Evolutionary conservation across 768 basidiomycete genomes (phyloP), one percentile per base, ranked within the genome.

Genomic region (Naematelia encephala): DNA sequence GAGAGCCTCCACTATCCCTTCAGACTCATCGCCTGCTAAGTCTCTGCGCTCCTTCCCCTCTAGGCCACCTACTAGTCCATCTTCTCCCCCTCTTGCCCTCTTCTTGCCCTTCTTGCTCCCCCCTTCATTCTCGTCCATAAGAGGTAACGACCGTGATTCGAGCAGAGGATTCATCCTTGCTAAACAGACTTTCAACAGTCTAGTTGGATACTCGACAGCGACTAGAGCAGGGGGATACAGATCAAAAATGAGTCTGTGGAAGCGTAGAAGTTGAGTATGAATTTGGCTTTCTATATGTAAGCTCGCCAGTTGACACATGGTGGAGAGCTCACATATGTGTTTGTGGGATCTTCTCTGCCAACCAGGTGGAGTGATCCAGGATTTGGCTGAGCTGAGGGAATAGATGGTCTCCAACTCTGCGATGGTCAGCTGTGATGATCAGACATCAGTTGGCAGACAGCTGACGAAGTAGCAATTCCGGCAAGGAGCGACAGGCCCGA

Each of bases 31-130:
- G 8, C 16, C 34, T 57, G 22, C 69, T 27, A 13, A 22, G 44
- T 43, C 61, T 59, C 3, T 28, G 19, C 53, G 59, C 5, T 59
- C 64, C 25, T 69, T 44, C 5, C 75, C 75, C 47, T 74, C 73
- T 19, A 77, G 48, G 2, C 63, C 62, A 42, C 65, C 72, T 1
- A 77, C 63, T 49, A 77, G 54, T 1, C 70, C 67, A 58, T 77
- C 75, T 45, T 77, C 75, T 5, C 58, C 70, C 0, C 66, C 71
- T 46, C 75, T 56, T 28, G 66, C 70, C 14, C 75, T 46, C 59
- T 77, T 77, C 67, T 77, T 77, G 2, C 75, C 75, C 46, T 65
- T 62, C 61, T 72, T 74, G 2, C 70, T 66, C 1, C 57, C 60
- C 3, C 25, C 54, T n/a, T 48, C 46, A 11, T 46, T 47, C 55